phyloP scores from a whole-genome alignment of 2,329 filamentous ascomycete genomes.

The Coniochaeta ligniaria region DNA sequence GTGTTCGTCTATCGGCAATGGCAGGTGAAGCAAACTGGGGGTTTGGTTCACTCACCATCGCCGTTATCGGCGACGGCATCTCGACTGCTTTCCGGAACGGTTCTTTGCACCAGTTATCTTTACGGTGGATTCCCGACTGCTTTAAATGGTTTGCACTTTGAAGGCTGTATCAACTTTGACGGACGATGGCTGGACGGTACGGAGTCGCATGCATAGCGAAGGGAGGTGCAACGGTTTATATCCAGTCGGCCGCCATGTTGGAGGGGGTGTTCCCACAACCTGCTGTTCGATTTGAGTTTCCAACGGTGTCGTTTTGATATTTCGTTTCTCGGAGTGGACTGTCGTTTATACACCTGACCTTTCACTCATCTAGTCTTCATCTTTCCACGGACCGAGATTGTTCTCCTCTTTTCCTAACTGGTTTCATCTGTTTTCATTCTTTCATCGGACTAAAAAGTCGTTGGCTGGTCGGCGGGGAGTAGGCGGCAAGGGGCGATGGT shows the following conservation, averaged over 20 bases:
- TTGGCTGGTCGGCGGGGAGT: conserved; percentile 11
- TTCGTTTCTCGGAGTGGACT: conserved; percentile 13
- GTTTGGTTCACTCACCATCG: neutral
- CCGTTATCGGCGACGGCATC: neutral
- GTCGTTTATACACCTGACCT: conserved; percentile 2
- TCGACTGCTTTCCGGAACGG: neutral
- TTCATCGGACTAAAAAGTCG: conserved; percentile 4
- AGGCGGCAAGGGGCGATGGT: conserved; percentile 14
- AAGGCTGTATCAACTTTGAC: neutral
- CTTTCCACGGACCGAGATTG: conserved; percentile 4
- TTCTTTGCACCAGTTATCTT: neutral
- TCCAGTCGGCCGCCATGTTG: conserved; percentile 17
- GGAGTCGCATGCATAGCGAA: conserved; percentile 13
- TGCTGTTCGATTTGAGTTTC: conserved; percentile 16
- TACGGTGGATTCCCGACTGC: neutral
- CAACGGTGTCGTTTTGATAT: conserved; percentile 16
- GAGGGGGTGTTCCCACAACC: conserved; percentile 11
- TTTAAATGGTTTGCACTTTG: neutral
- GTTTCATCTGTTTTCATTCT: conserved; percentile 10
- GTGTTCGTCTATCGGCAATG: neutral
- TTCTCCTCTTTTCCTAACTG: conserved; percentile 8
- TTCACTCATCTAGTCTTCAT: conserved; percentile 12
- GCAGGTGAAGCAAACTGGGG: neutral
- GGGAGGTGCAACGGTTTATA: conserved; percentile 14
- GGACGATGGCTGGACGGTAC: conserved; percentile 6